A percentile compares a stretch with the other conserved stretches of the same genome.
Evolutionary conservation across 2,329 filamentous ascomycete species (phyloP).

Genomic region (Verticillium isaacii): DNA sequence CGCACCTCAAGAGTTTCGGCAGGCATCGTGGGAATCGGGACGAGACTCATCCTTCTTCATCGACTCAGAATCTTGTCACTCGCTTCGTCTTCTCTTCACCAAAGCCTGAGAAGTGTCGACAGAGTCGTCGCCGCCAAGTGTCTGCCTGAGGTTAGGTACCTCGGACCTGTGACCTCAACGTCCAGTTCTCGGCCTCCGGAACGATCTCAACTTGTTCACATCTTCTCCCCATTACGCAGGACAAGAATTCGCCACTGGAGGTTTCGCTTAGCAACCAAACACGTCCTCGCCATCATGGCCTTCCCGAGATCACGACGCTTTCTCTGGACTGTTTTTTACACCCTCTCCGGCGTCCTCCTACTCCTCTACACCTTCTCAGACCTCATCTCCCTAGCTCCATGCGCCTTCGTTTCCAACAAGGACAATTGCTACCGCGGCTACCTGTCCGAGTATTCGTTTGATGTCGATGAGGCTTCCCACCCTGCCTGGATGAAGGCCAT

Average conservation of each 20-base stretch:
- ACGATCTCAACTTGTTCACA: too few species aligned
- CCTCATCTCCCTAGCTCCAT: conserved; percentile 18
- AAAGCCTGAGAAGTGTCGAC: too few species aligned
- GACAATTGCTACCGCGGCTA: conserved; percentile 26
- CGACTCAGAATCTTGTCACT: neutral
- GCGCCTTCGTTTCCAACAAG: conserved; percentile 13
- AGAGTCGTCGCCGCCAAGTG: too few species aligned
- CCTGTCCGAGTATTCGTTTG: conserved; percentile 35
- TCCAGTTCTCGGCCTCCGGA: too few species aligned
- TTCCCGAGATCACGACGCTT: neutral
- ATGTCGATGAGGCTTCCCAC: conserved; percentile 26
- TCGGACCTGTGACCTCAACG: too few species aligned
- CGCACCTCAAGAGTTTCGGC: neutral
- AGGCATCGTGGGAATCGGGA: neutral
- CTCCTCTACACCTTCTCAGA: conserved; percentile 16
- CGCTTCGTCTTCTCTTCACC: neutral
- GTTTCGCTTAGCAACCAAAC: neutral
- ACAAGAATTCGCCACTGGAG: neutral
- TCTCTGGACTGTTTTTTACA: conserved; percentile 7
- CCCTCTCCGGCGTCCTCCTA: conserved; percentile 12
- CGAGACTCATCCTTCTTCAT: neutral
- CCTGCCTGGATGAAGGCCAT: conserved; percentile 38
- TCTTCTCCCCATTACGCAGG: too few species aligned
- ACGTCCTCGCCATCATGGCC: neutral
- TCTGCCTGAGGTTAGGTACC: too few species aligned